phyloP scores from a whole-genome alignment of 2,329 filamentous ascomycete species.

The Phoma sp. region DNA sequence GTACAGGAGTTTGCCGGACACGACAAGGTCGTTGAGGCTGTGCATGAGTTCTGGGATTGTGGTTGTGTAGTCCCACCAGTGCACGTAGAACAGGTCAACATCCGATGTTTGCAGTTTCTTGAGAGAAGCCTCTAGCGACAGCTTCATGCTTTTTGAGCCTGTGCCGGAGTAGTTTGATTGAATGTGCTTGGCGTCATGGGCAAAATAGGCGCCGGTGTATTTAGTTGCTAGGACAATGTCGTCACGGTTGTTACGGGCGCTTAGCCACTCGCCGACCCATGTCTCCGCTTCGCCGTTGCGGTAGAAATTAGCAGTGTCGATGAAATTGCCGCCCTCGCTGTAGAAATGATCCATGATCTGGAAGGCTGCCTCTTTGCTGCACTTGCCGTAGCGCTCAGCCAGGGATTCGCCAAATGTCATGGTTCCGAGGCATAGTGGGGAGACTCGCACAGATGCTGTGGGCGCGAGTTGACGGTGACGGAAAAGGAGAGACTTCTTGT shows the following conservation, averaged over 20 bases:
- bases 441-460: constrained; percentile 65
- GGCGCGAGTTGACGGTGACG: constrained; percentile 73
- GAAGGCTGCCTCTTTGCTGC: constrained; percentile 69
- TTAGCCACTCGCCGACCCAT: constrained; percentile 57
- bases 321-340: constrained; percentile 74
- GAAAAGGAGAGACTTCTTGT: constrained; percentile 61
- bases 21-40: constrained; percentile 51
- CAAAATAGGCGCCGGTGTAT: constrained; percentile 38
- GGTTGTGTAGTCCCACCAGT: constrained; percentile 54
- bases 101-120: constrained; percentile 63
- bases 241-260: constrained; percentile 46
- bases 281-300: constrained; percentile 52
- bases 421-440: constrained; percentile 61
- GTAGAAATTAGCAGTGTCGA: constrained; percentile 65
- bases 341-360: constrained; percentile 72
- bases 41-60: constrained; percentile 56
- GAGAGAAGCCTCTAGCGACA: constrained; percentile 21
- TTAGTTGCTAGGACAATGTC: constrained; percentile 54
- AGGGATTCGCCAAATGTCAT: constrained; percentile 60
- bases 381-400: neutral
- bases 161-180: constrained; percentile 28
- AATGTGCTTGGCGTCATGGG: constrained; percentile 6
- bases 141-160: constrained; percentile 26
- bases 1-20: constrained; percentile 53
- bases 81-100: constrained; percentile 61